These are phyloP conservation scores for Cyberlindnera euphorbiiphila DNA, from an alignment of 805 yeast genomes.

Conservation along the genomic window DNA sequence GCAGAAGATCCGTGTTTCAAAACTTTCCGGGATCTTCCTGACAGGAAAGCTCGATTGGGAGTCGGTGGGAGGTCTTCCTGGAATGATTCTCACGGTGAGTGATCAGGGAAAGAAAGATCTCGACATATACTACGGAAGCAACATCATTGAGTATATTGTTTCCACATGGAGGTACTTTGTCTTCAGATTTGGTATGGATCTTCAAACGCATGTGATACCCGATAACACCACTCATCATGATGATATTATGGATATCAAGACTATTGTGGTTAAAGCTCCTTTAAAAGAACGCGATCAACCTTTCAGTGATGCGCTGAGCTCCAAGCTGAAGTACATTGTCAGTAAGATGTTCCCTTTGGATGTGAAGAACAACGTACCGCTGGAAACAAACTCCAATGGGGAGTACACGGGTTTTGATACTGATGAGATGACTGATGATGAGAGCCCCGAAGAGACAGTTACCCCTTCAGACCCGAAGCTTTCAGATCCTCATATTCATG, in stretches of 20 bases:
- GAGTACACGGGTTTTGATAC: constrained; percentile 15
- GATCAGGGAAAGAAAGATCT: constrained; percentile 67
- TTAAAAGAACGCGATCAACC: constrained; percentile 2
- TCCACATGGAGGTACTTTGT: constrained; percentile 87
- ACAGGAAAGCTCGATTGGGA: constrained; percentile 80
- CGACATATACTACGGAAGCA: constrained; percentile 50
- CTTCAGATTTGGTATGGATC: constrained; percentile 65
- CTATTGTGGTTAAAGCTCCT: constrained; percentile 12
- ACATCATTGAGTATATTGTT: constrained; percentile 50
- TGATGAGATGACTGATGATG: constrained; percentile 1
- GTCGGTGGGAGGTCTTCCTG: constrained; percentile 90
- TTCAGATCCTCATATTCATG: constrained; percentile 34
- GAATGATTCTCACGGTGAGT: constrained; percentile 73
- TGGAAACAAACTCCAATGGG: constrained; percentile 24
- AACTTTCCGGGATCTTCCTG: constrained; percentile 61
- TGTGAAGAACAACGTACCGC: constrained; percentile 35
- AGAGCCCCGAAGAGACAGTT: neutral
- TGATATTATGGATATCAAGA: constrained; percentile 30
- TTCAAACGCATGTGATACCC: constrained; percentile 32
- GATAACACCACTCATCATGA: constrained; percentile 28
- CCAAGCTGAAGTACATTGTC: constrained; percentile 30
- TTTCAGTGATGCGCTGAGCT: constrained; percentile 3
- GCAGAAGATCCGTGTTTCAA: constrained; percentile 51
- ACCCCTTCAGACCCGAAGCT: constrained; percentile 32
- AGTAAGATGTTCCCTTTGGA: constrained; percentile 56